A percentile compares a stretch with the other conserved stretches of the same genome.
Conservation (phyloP, 2,329 filamentous ascomycete species). For the Tolypocladium tundrense region DNA sequence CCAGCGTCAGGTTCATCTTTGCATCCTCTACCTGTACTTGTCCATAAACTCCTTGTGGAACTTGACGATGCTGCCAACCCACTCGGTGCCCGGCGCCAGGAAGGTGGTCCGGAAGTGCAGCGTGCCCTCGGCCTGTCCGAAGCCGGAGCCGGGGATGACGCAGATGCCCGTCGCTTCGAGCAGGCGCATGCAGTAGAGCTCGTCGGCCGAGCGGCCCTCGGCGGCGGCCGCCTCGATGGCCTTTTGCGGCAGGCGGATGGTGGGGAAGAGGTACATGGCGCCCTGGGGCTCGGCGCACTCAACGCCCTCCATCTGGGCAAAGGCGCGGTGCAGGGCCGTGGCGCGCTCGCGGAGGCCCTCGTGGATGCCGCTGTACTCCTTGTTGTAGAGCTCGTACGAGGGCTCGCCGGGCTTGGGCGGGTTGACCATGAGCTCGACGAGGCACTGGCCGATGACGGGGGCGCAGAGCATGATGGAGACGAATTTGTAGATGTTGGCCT, state of each 20-base stretch:
- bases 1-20: not conserved
- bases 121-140: constrained; percentile 85
- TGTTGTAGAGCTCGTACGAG: constrained; percentile 70
- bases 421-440: constrained; percentile 97
- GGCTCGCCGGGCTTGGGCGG: constrained; percentile 76
- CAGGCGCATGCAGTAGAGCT: constrained; percentile 87
- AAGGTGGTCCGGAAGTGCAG: constrained; percentile 96
- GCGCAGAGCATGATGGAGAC: constrained; percentile 95
- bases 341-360: constrained; percentile 70
- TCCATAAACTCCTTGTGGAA: constrained; percentile 91
- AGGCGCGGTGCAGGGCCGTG: constrained; percentile 77
- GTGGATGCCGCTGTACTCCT: constrained; percentile 79
- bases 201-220: constrained; percentile 69
- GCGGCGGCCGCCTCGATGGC: constrained; percentile 65
- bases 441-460: constrained; percentile 89
- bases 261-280: constrained; percentile 98
- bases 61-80: constrained; percentile 76
- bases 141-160: constrained; percentile 83
- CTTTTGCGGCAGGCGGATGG: constrained; percentile 68
- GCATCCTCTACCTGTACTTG: constrained; percentile 47
- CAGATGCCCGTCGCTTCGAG: constrained; percentile 93
- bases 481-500: constrained; percentile 96
- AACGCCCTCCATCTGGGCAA: constrained; percentile 91
- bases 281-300: constrained; percentile 84
- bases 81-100: constrained; percentile 89